Conservation (phyloP, 208 protist species). For the Angomonas ambiguus region DNA sequence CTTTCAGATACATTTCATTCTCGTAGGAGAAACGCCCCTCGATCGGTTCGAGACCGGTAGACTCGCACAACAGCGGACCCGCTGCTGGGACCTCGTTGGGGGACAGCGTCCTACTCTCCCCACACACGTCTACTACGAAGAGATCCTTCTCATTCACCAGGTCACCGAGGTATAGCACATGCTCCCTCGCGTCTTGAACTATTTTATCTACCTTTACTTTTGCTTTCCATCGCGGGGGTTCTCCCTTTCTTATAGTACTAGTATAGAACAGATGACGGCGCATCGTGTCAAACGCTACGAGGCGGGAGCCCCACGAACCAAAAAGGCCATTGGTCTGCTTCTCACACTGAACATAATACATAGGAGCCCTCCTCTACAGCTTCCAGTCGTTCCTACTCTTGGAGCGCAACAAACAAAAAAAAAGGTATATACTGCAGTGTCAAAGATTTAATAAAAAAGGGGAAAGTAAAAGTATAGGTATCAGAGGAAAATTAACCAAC, state of each 20-base stretch:
- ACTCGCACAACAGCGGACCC: conserved; percentile 23
- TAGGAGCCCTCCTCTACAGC: conserved; percentile 6
- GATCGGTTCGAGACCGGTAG: conserved; percentile 27
- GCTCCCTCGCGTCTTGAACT: conserved; percentile 17
- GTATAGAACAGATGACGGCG: conserved; percentile 33
- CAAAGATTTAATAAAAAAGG: neutral
- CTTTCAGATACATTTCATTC: conserved; percentile 1
- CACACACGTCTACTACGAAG: conserved; percentile 19
- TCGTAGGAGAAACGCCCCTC: conserved; percentile 16
- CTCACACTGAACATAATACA: conserved; percentile 58
- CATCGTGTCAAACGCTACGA: conserved; percentile 28
- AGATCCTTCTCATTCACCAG: conserved; percentile 26
- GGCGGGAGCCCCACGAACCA: conserved; percentile 35
- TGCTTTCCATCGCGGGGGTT: neutral
- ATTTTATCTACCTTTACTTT: conserved; percentile 19
- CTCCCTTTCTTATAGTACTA: neutral
- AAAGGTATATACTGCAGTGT: neutral
- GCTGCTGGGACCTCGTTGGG: conserved; percentile 8
- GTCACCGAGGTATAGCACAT: neutral
- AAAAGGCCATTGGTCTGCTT: conserved; percentile 45
- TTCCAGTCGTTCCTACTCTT: neutral
- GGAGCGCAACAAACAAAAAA: neutral
- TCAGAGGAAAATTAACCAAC: neutral
- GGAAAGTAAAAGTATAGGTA: neutral
- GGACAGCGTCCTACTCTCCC: conserved; percentile 15